These are phyloP conservation scores for Salix purpurea DNA, from an alignment of 345 rosid genomes.

Conservation along the genomic window DNA sequence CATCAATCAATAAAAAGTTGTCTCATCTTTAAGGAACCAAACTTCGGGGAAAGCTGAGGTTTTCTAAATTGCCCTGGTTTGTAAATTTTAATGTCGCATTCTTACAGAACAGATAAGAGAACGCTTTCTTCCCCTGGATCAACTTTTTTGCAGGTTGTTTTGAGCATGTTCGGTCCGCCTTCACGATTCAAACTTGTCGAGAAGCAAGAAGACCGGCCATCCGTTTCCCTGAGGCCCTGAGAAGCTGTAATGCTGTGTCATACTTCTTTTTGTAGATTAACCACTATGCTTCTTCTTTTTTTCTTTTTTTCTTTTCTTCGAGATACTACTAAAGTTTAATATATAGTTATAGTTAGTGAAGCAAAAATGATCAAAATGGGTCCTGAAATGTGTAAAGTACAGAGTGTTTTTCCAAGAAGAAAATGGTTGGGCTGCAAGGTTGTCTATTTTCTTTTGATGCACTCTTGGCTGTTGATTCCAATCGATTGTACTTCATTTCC, in stretches of 20 bases:
- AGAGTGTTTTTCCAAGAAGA: conserved; percentile 1
- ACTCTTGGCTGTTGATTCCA: neutral
- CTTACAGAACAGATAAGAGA: neutral
- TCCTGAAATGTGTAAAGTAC: conserved; percentile 22
- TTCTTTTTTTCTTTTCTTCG: neutral
- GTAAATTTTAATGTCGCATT: neutral
- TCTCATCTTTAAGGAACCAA: neutral
- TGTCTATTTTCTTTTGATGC: neutral
- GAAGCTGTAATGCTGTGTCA: neutral
- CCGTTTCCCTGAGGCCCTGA: conserved; percentile 50
- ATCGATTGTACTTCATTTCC: neutral
- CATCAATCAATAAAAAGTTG: neutral
- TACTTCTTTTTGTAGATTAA: conserved; percentile 11
- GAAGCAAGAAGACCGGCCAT: conserved; percentile 63
- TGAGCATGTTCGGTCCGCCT: conserved; percentile 93
- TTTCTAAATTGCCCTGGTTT: neutral
- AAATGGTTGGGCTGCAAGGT: neutral
- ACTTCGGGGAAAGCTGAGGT: neutral
- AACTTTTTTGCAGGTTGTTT: conserved; percentile 56
- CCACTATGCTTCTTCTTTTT: neutral
- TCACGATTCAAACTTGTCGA: conserved; percentile 57
- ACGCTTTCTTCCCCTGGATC: neutral
- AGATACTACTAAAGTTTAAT: conserved; percentile 6
- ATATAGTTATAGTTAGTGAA: conserved; percentile 17
- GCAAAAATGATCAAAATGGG: neutral